A percentile compares a stretch with the other conserved stretches of the same genome.
phyloP scores from a whole-genome alignment of 495 filamentous ascomycete genomes.

The Filosporella fistucella region DNA sequence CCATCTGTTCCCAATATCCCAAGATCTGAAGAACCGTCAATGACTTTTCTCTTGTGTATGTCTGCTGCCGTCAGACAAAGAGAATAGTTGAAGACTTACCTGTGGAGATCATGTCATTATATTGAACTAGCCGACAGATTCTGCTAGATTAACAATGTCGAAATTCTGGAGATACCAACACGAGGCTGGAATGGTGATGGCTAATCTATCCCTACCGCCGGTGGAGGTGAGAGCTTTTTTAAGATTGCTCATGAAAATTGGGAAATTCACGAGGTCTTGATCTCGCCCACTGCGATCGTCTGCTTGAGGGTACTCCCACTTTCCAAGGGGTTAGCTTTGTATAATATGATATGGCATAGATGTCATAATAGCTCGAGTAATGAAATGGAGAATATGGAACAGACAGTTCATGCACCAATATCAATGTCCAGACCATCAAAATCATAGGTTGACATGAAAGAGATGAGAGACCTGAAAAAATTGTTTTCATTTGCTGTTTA shows the following conservation, averaged over 20 bases:
- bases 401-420: too few relatives aligned
- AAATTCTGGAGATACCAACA: slow-evolving; percentile 49
- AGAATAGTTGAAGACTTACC: too few relatives aligned
- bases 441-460: slow-evolving; percentile 36
- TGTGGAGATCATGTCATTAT: slow-evolving; percentile 58
- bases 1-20: slow-evolving; percentile 24
- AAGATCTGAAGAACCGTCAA: slow-evolving; percentile 34
- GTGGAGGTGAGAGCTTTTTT: not conserved
- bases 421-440: slow-evolving; percentile 54
- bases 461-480: slow-evolving; percentile 36
- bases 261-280: slow-evolving; percentile 40
- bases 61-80: too few relatives aligned
- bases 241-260: slow-evolving; percentile 29
- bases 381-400: too few relatives aligned
- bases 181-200: slow-evolving; percentile 6
- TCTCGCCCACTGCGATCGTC: slow-evolving; percentile 36
- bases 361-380: too few relatives aligned
- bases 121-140: slow-evolving; percentile 46
- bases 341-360: too few relatives aligned
- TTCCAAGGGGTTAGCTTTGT: too few relatives aligned
- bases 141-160: slow-evolving; percentile 32
- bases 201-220: not conserved
- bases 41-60: too few relatives aligned
- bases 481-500: slow-evolving; percentile 22
- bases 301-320: slow-evolving; percentile 43